Evolutionary conservation across 129 eudicot genomes (phyloP), one percentile per base, ranked within the genome.

Genomic region (Daucus carota): DNA sequence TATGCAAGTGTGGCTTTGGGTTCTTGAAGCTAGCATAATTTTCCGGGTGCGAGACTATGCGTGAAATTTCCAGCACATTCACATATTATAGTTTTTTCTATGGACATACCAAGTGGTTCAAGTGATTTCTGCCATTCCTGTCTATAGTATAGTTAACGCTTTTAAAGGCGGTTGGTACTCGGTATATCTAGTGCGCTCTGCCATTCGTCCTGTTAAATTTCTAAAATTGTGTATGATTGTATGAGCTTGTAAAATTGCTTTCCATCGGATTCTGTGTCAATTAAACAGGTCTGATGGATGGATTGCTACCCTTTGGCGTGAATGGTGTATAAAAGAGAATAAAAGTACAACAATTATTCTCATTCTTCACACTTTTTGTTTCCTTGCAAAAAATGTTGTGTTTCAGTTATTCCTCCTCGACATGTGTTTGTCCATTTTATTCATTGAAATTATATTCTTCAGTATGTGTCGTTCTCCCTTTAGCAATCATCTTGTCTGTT

Each of bases 401-500:
- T 63, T 63, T 62, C 69, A 62, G 0, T 62, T 29, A 11, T 59
- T 29, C 38, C 22, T 29, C 18, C 10, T 15, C 0, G 38, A 63
- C 70, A 29, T 63, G 69, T 28, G 38, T 63, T 63, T 63, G 38
- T 63, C 38, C 70, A 63, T 63, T 63, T 17, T 31, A 29, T 63
- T 15, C 70, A 63, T 63, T 24, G 16, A 57, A 57, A 57, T n/a
- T 57, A 8, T 24, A 24, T 8, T 57, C 31, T 57, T 31, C 2
- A 48, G 1, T 17, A 17, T 5, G 59, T 18, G 26, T 50, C 20
- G 13, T 54, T 54, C 36, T 36, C 4, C 36, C 68, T 62, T 36
- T 36, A 1, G 18, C 33, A 28, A 62, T 26, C 1, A 5, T 62
- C 36, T 62, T 16, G 8, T 62, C 6, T 62, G 3, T 62, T 62